phyloP scores from a whole-genome alignment of 192 early-diverging fungal species.

The Backusella westeae region DNA sequence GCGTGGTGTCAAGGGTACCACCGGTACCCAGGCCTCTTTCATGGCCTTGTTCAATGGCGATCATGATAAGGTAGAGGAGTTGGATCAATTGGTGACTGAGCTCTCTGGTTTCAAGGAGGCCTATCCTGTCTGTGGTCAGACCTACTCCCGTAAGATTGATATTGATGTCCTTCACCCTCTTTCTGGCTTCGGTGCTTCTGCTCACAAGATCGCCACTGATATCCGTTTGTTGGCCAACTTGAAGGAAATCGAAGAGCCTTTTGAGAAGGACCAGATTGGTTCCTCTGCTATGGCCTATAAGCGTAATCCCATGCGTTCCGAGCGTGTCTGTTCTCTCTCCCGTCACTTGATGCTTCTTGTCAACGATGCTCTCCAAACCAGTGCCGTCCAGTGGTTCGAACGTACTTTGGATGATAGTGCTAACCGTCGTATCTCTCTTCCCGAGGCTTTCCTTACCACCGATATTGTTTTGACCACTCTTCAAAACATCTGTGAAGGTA shows the following conservation, averaged over 20 bases:
- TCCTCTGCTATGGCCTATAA: conserved; percentile 99
- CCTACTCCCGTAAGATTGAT: conserved; percentile 98
- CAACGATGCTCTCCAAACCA: conserved; percentile 85
- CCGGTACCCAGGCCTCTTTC: conserved; percentile 98
- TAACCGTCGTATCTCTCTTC: conserved; percentile 93
- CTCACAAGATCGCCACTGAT: conserved; percentile 97
- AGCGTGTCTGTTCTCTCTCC: conserved; percentile 93
- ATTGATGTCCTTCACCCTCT: conserved; percentile 85
- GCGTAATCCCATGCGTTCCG: conserved; percentile 99
- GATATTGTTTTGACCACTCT: conserved; percentile 94
- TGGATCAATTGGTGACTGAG: conserved; percentile 90
- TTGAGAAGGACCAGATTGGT: conserved; percentile 99
- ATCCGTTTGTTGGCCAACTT: conserved; percentile 93
- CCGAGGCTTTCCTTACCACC: conserved; percentile 95
- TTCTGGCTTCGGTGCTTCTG: conserved; percentile 90
- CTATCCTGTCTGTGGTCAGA: conserved; percentile 95
- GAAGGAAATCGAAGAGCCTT: conserved; percentile 99
- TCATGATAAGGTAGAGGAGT: conserved; percentile 88
- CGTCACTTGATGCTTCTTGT: conserved; percentile 93
- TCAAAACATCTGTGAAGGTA: conserved; percentile 95
- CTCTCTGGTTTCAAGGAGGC: conserved; percentile 79
- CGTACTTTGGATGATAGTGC: conserved; percentile 96
- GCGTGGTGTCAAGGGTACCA: conserved; percentile 98
- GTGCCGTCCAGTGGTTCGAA: conserved; percentile 95
- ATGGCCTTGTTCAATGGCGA: conserved; percentile 92